Evolutionary conservation across 441 rosid species (phyloP), one percentile per base, ranked within the genome.

Genomic region (Gossypium gossypioides): DNA sequence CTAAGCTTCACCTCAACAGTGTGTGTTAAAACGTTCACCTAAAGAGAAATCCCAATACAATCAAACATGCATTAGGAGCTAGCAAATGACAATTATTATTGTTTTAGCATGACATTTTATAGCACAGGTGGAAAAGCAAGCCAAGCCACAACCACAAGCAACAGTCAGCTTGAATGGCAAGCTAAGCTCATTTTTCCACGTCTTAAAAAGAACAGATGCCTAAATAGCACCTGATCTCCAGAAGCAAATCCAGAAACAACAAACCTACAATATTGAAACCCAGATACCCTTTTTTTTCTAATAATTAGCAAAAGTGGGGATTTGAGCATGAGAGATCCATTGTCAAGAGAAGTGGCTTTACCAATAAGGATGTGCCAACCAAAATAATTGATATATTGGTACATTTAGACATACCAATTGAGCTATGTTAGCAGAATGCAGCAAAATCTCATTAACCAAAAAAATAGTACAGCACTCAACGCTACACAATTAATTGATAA

Each of bases 11-110:
- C 86, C 76, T 90, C 90, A 74, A 89, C 83, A 48, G 87, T 72
- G 78, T 90, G 96, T 0, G 92, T 85, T 61, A 90, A 77, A 72
- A 90, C 85, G 76, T 90, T 86, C 24, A 91, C 98, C 97, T 92
- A 86, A 73, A 82, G 13, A 46, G 13, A 22, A 72, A 76, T 79
- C 42, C 37, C 3, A 4, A 73, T 44, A 72, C 54, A 9, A 69
- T 34, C 19, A 72, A 58, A 2, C 3, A 5, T 59, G 24, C 60
- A 27, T n/a, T 37, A 44, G 57, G 42, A 51, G 37, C 58, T 48
- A 50, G 4, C 34, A 7, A 57, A 67, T 7, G 40, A 50, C 0
- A 65, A 62, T 1, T 44, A 67, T 13, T 4, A 16, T 27, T 27
- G 18, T 68, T 52, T n/a, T 48, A 22, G 13, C 7, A 13, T 46